A percentile compares a stretch with the other conserved stretches of the same genome.
Conservation (phyloP, 2,329 filamentous ascomycete species). For the Apiospora phragmitis region DNA sequence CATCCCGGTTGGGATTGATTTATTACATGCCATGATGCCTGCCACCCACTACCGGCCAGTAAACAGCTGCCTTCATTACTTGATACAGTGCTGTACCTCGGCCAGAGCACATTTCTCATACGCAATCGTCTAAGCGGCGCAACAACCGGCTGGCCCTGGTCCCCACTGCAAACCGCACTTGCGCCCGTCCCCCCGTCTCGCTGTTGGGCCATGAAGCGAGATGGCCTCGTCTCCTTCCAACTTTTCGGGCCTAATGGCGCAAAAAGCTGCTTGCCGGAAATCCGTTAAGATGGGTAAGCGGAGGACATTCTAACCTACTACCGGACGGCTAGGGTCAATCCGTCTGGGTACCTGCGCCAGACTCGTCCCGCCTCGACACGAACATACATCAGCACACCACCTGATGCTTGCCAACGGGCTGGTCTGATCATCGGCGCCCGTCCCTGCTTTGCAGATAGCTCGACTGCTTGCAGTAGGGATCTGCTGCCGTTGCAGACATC, state of each 20-base stretch:
- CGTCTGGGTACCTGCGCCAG: slow-evolving; percentile 1
- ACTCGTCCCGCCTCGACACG: neutral
- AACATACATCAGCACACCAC: neutral
- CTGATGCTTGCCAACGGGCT: neutral
- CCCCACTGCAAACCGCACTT: neutral
- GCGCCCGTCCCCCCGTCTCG: neutral
- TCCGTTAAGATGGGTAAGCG: neutral
- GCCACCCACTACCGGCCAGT: neutral
- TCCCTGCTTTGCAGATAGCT: neutral
- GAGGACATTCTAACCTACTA: neutral
- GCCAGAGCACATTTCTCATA: neutral
- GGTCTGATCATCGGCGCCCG: neutral
- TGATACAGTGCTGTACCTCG: too few relatives aligned
- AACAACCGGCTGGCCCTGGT: neutral
- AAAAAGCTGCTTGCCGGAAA: neutral
- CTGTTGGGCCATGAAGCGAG: neutral
- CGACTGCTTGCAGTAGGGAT: neutral
- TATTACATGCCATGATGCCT: neutral
- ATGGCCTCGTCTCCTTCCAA: neutral
- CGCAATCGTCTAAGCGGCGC: neutral
- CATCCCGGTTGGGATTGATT: neutral
- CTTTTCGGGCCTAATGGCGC: slow-evolving; percentile 3
- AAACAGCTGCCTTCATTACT: neutral
- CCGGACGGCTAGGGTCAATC: neutral
- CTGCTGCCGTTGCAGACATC: neutral